A percentile compares a stretch with the other conserved stretches of the same genome.
phyloP scores from a whole-genome alignment of 306 rosid species.

The Cucurbita ficifolia region DNA sequence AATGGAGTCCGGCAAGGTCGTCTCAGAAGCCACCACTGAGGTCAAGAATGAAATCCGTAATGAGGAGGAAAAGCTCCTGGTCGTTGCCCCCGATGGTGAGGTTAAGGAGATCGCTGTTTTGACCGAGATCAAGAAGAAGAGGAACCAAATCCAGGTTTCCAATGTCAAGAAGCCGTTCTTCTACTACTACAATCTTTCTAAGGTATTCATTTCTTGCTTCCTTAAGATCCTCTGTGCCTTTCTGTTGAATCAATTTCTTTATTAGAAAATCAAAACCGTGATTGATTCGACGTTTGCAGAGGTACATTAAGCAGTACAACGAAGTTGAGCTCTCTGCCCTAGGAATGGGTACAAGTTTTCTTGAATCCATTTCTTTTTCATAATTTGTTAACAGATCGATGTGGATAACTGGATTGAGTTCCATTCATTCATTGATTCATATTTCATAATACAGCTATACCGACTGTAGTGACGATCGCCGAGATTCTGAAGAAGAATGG shows the following conservation, averaged over 20 bases:
- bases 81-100: background rate
- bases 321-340: slow-evolving; percentile 53
- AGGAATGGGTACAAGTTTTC: slow-evolving; percentile 42
- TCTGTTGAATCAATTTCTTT: background rate
- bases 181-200: slow-evolving; percentile 64
- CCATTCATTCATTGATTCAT: background rate
- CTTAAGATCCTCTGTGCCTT: background rate
- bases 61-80: slow-evolving; percentile 5
- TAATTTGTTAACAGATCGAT: background rate
- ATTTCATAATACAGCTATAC: slow-evolving; percentile 38
- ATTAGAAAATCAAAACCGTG: background rate
- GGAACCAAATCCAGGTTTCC: slow-evolving; percentile 49
- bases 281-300: slow-evolving; percentile 28
- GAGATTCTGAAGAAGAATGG: slow-evolving; percentile 48
- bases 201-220: slow-evolving; percentile 23
- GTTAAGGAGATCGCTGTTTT: background rate
- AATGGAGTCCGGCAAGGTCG: slow-evolving; percentile 11
- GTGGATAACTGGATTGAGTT: background rate
- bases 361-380: background rate
- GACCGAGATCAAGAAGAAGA: slow-evolving; percentile 9
- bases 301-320: slow-evolving; percentile 31
- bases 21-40: background rate
- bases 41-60: background rate
- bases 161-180: slow-evolving; percentile 44
- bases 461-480: slow-evolving; percentile 39